These are phyloP conservation scores for Rhizopus delemar DNA, from an alignment of 371 early-diverging fungal species.

Conservation along the genomic window DNA sequence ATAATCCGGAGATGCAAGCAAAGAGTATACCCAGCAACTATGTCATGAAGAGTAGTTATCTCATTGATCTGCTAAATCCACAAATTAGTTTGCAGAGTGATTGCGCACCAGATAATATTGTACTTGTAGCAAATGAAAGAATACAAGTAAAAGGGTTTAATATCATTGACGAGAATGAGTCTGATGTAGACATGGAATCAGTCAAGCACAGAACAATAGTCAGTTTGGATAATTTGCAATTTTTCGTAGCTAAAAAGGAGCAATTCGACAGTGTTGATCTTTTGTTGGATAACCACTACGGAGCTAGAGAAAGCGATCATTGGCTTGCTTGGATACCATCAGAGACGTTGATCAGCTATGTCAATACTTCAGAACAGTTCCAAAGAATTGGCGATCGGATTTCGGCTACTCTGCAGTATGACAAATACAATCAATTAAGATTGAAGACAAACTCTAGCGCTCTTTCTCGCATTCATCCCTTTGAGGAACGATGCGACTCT, in stretches of 20 bases:
- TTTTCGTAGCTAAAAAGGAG: conserved; percentile 71
- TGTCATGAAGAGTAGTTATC: conserved; percentile 58
- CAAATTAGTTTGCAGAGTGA: conserved; percentile 69
- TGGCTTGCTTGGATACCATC: conserved; percentile 90
- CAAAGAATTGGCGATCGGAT: conserved; percentile 75
- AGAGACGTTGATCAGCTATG: conserved; percentile 73
- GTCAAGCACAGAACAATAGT: conserved; percentile 75
- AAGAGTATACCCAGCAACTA: conserved; percentile 56
- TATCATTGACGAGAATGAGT: conserved; percentile 60
- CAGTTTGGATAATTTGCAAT: conserved; percentile 74
- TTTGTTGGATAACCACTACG: conserved; percentile 51
- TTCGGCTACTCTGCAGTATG: conserved; percentile 73
- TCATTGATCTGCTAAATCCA: conserved; percentile 70
- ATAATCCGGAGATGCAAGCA: conserved; percentile 49
- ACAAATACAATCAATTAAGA: conserved; percentile 80
- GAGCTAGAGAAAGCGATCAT: conserved; percentile 50
- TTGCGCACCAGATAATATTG: conserved; percentile 47
- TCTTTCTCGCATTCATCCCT: conserved; percentile 39
- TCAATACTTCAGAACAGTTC: conserved; percentile 57
- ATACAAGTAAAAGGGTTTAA: conserved; percentile 64
- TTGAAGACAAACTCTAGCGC: conserved; percentile 36
- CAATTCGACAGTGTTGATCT: conserved; percentile 63
- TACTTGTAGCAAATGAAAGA: conserved; percentile 65
- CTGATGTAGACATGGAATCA: conserved; percentile 54
- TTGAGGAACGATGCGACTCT: conserved; percentile 62